Evolutionary conservation across 1,284 basidiomycete genomes (phyloP), one percentile per base, ranked within the genome.

Genomic region (Tilletia caries): DNA sequence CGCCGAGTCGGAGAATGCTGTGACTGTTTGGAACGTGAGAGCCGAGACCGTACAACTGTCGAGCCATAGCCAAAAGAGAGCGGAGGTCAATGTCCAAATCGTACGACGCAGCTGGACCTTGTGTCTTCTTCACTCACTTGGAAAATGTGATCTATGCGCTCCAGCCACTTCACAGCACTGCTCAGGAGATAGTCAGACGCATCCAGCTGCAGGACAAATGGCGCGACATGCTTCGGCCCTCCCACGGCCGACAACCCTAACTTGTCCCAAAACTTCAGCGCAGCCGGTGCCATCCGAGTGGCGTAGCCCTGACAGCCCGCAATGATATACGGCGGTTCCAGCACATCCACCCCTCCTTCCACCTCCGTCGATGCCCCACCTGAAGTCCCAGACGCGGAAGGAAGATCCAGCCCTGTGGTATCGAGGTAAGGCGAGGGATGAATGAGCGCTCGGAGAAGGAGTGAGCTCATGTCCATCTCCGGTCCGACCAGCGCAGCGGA

Each of bases 251-350:
- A 69, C 3, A 80, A 68, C 58, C 73, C 75, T 8, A 79, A 73
- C 70, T 80, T 80, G 70, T 80, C 77, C 79, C 79, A 80, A 50
- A 76, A 74, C 34, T 37, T 66, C n/a, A 80, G 68, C 29, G 75
- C 73, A 50, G 79, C 71, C 3, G 79, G 75, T 33, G 70, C 62
- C 20, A 76, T 65, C 64, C 71, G 48, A 25, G 75, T 68, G 23
- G 78, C 73, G 13, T 71, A 73, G 12, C 75, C 76, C 62, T 80
- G 75, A 32, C 77, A 77, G 50, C 77, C 77, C 15, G 73, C 68
- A 1, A 74, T 66, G 32, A 80, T 70, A 25, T 67, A 67, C n/a
- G 76, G 62, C 2, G 73, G 71, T 54, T 80, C 78, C 1, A 80
- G 68, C 27, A 75, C 70, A 50, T 73, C 67, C 15, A 72, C 68